Percentiles rank a stretch among this genome's conserved stretches.
Evolutionary conservation across 495 filamentous ascomycete species (phyloP).

Genomic region (Baudoinia panamericana): DNA sequence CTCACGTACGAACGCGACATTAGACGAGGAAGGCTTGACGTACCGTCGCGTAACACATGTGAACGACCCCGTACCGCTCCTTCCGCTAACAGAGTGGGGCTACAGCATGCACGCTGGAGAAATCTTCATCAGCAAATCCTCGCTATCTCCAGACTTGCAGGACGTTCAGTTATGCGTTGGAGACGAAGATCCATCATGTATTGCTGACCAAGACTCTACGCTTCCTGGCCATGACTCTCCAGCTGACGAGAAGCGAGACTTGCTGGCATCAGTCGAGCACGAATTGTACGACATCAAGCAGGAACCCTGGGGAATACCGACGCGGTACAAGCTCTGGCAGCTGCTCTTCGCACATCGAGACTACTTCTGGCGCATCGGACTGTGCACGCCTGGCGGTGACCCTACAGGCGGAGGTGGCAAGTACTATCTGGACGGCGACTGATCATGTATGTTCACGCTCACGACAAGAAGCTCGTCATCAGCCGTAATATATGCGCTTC

Average conservation of each 20-base stretch:
- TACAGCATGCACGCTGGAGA: conserved; percentile 76
- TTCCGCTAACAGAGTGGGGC: conserved; percentile 78
- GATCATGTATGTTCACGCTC: too few species aligned
- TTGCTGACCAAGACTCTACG: conserved; percentile 37
- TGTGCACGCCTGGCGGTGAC: conserved; percentile 80
- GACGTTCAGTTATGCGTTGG: conserved; percentile 66
- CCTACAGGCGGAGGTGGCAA: conserved; percentile 50
- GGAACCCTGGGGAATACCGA: conserved; percentile 39
- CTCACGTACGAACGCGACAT: conserved; percentile 18
- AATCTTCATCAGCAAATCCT: conserved; percentile 61
- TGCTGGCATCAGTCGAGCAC: conserved; percentile 7
- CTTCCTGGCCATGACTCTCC: neutral
- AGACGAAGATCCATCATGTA: conserved; percentile 55
- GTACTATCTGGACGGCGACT: too few species aligned
- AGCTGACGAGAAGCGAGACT: conserved; percentile 7
- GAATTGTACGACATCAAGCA: conserved; percentile 19
- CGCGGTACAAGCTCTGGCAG: conserved; percentile 66
- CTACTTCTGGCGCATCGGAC: conserved; percentile 86
- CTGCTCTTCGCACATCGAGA: conserved; percentile 90
- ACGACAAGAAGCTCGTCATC: too few species aligned
- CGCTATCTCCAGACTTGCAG: conserved; percentile 48
- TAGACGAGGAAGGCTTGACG: conserved; percentile 22
- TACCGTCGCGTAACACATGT: conserved; percentile 77
- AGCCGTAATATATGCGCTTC: too few species aligned
- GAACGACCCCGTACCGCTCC: conserved; percentile 76